Conservation (phyloP, 441 rosid species). For the Adansonia rubrostipa region DNA sequence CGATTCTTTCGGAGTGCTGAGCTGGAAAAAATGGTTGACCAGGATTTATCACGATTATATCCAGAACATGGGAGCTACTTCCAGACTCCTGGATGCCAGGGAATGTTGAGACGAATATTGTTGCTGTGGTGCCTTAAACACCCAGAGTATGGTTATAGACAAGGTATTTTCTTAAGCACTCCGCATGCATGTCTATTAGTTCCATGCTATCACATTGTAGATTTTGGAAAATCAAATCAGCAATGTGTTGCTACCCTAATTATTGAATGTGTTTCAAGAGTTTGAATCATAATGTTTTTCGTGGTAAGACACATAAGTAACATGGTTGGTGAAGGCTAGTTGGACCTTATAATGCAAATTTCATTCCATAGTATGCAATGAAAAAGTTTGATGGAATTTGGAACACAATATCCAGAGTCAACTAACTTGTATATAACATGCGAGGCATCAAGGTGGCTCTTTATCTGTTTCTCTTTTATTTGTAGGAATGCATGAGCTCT, state of each 20-base stretch:
- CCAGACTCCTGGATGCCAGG: slow-evolving; percentile 92
- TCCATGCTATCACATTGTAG: neutral
- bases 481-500: slow-evolving; percentile 94
- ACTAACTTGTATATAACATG: neutral
- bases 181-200: slow-evolving; percentile 1
- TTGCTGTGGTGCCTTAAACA: slow-evolving; percentile 90
- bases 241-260: neutral
- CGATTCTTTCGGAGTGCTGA: slow-evolving; percentile 94
- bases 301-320: neutral
- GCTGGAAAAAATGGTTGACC: slow-evolving; percentile 88
- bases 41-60: slow-evolving; percentile 90
- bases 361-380: neutral
- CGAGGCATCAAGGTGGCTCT: neutral
- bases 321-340: neutral
- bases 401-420: neutral
- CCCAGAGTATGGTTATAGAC: slow-evolving; percentile 89
- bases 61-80: slow-evolving; percentile 94
- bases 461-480: slow-evolving; percentile 25
- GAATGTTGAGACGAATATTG: slow-evolving; percentile 84
- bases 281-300: neutral
- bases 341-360: neutral
- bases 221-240: neutral
- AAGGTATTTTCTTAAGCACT: slow-evolving; percentile 54
- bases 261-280: neutral
- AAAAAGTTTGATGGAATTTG: neutral